Percentiles rank a stretch among this genome's conserved stretches.
Conservation (phyloP, 2,329 filamentous ascomycete genomes). For the Stenocarpella maydis region DNA sequence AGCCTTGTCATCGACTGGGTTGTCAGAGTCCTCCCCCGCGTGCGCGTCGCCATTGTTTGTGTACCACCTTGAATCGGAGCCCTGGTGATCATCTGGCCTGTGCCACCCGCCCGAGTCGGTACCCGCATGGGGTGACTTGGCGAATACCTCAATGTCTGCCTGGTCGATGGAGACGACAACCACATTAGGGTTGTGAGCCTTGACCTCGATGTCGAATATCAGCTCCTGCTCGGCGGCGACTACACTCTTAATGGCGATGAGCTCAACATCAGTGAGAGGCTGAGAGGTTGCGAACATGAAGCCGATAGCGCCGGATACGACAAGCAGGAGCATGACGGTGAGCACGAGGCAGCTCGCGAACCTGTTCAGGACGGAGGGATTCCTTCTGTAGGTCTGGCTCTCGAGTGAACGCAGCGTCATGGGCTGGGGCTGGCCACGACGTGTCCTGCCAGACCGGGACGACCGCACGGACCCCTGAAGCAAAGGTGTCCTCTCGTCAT, state of each 20-base stretch:
- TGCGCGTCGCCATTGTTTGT: conserved; percentile 28
- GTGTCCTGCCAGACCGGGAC: conserved; percentile 62
- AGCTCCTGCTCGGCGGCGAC: conserved; percentile 93
- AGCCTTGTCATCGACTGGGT: conserved; percentile 70
- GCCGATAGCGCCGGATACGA: conserved; percentile 84
- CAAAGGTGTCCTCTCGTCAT: conserved; percentile 85
- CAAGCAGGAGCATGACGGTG: conserved; percentile 80
- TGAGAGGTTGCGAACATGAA: conserved; percentile 94
- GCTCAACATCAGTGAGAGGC: conserved; percentile 79
- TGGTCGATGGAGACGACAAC: conserved; percentile 86
- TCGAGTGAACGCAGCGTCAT: conserved; percentile 75
- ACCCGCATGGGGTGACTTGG: conserved; percentile 90
- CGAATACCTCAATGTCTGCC: conserved; percentile 91
- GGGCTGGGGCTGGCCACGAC: conserved; percentile 53
- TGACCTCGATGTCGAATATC: conserved; percentile 90
- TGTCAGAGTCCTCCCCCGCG: conserved; percentile 42
- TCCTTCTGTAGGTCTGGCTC: conserved; percentile 71
- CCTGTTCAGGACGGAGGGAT: conserved; percentile 71
- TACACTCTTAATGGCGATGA: conserved; percentile 86
- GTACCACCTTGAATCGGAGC: conserved; percentile 36
- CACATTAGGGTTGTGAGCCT: conserved; percentile 91
- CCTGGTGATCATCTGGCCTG: conserved; percentile 46
- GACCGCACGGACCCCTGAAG: conserved; percentile 69
- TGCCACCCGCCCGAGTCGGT: conserved; percentile 69
- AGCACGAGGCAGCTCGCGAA: conserved; percentile 89